Evolutionary conservation across 768 basidiomycete species (phyloP).

Genomic region (Suillus cothurnatus): DNA sequence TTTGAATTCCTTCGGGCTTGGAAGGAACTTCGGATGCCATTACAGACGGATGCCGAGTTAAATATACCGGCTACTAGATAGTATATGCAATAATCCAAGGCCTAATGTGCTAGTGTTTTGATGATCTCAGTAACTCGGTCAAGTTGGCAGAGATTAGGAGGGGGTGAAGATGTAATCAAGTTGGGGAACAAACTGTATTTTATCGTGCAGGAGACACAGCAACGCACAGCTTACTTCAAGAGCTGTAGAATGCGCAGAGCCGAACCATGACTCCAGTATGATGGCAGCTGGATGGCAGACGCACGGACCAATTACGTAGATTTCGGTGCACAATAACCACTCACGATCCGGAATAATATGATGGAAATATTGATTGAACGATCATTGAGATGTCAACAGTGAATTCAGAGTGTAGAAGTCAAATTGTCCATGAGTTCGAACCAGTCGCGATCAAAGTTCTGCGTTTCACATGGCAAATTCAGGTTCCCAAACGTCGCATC

Average conservation of each 20-base stretch:
- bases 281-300: neutral
- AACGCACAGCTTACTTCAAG: neutral
- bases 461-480: neutral
- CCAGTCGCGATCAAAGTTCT: neutral
- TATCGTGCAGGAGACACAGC: neutral
- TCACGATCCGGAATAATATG: neutral
- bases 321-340: neutral
- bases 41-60: neutral
- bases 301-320: neutral
- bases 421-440: neutral
- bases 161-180: neutral
- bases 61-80: neutral
- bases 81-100: neutral
- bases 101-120: neutral
- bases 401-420: neutral
- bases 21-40: neutral
- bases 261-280: neutral
- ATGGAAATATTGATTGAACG: neutral
- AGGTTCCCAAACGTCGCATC: slow-evolving; percentile 48
- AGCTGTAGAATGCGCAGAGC: neutral
- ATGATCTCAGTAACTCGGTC: neutral
- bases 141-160: neutral
- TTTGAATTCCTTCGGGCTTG: neutral
- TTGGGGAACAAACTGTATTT: too few species aligned
- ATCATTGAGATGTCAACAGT: neutral